Percentiles rank a stretch among this genome's conserved stretches.
Evolutionary conservation across 176 grass and related monocot genomes (phyloP).

Genomic region (Raddia guianensis): DNA sequence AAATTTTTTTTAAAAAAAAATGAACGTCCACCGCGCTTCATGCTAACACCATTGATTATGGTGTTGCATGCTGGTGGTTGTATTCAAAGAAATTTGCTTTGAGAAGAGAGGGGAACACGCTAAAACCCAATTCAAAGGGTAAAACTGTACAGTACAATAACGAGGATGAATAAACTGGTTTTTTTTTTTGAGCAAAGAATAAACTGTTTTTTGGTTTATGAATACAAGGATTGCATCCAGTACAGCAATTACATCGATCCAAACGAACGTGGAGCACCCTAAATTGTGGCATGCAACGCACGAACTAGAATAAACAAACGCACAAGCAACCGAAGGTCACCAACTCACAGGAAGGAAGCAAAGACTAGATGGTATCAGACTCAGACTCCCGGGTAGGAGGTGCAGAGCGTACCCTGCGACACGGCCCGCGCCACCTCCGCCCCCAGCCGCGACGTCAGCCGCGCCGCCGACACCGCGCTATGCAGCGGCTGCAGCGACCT

Average conservation of each 20-base stretch:
- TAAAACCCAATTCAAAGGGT: neutral
- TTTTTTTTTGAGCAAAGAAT: too few species aligned
- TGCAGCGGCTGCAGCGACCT: conserved; percentile 79
- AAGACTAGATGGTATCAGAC: conserved; percentile 65
- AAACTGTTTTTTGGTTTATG: neutral
- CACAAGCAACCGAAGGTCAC: conserved; percentile 41
- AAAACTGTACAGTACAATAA: neutral
- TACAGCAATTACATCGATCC: neutral
- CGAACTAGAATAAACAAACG: conserved; percentile 23
- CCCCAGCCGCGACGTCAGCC: conserved; percentile 87
- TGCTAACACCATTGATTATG: neutral
- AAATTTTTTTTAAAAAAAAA: neutral
- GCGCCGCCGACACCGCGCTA: conserved; percentile 79
- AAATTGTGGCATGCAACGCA: neutral
- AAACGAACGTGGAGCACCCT: neutral
- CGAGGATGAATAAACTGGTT: neutral
- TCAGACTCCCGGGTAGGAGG: conserved; percentile 98
- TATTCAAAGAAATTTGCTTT: neutral
- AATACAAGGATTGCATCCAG: neutral
- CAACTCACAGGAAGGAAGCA: conserved; percentile 56
- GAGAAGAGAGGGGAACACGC: neutral
- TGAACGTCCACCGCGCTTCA: neutral
- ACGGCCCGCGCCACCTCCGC: conserved; percentile 75
- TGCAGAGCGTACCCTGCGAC: conserved; percentile 98
- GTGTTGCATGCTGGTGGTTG: too few species aligned